phyloP scores from a whole-genome alignment of 495 filamentous ascomycete species.

The Neurospora discreta region DNA sequence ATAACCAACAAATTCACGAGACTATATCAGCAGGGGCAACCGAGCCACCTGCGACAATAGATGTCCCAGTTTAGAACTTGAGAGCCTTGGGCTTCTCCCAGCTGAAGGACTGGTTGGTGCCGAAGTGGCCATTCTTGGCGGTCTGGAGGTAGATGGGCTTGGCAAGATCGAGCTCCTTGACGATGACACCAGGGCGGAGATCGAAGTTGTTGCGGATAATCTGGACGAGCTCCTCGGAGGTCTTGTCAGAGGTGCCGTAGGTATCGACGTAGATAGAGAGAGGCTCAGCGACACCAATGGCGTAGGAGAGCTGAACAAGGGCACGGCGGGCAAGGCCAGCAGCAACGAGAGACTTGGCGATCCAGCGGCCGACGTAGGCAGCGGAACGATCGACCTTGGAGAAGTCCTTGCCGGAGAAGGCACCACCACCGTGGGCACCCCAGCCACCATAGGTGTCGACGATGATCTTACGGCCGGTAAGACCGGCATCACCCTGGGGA shows the following conservation, averaged over 20 bases:
- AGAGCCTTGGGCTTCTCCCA: slow-evolving; percentile 98
- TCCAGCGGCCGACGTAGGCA: slow-evolving; percentile 94
- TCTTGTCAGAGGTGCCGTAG: slow-evolving; percentile 68
- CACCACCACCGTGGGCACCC: slow-evolving; percentile 99
- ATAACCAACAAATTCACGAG: slow-evolving; percentile 16
- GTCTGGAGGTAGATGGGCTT: slow-evolving; percentile 97
- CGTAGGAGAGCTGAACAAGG: slow-evolving; percentile 95
- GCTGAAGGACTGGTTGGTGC: slow-evolving; percentile 87
- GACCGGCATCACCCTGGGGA: slow-evolving; percentile 96
- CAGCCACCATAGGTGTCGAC: slow-evolving; percentile 99
- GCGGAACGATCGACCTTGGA: slow-evolving; percentile 99
- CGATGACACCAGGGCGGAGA: slow-evolving; percentile 93
- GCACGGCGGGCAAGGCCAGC: slow-evolving; percentile 82
- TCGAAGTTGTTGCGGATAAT: slow-evolving; percentile 96
- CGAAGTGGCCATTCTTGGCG: slow-evolving; percentile 98
- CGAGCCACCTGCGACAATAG: slow-evolving; percentile 23
- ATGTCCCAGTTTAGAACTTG: slow-evolving; percentile 54
- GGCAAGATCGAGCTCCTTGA: slow-evolving; percentile 88
- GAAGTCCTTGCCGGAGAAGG: slow-evolving; percentile 99
- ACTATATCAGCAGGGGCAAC: slow-evolving; percentile 24
- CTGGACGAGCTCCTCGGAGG: slow-evolving; percentile 70
- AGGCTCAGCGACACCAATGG: slow-evolving; percentile 96
- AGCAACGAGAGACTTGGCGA: slow-evolving; percentile 92
- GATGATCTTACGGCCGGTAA: slow-evolving; percentile 99
- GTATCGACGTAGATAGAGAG: slow-evolving; percentile 82